A percentile compares a stretch with the other conserved stretches of the same genome.
phyloP scores from a whole-genome alignment of 345 rosid genomes.

The Euclidium syriacum region DNA sequence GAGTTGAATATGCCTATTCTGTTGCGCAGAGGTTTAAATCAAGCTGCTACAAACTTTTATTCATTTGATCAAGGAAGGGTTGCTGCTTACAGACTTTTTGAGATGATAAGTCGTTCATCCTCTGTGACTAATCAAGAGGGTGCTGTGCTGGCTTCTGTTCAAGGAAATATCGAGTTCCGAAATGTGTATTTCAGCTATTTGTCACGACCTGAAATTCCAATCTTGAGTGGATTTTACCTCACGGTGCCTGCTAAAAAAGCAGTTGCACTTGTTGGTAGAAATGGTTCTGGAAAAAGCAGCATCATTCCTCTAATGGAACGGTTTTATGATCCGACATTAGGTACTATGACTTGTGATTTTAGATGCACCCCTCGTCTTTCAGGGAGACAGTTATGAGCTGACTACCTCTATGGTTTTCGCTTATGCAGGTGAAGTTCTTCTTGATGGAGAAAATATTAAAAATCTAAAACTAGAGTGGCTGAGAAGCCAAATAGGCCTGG shows the following conservation, averaged over 20 bases:
- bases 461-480: conserved; percentile 87
- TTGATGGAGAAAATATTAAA: conserved; percentile 95
- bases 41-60: conserved; percentile 98
- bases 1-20: conserved; percentile 17
- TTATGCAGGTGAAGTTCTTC: conserved; percentile 93
- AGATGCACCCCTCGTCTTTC: conserved; percentile 2
- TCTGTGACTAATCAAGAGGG: conserved; percentile 79
- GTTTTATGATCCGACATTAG: conserved; percentile 98
- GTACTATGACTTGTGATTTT: conserved; percentile 36
- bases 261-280: conserved; percentile 98
- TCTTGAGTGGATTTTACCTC: conserved; percentile 96
- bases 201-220: conserved; percentile 97
- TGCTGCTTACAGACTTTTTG: conserved; percentile 97
- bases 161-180: conserved; percentile 96
- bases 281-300: conserved; percentile 99
- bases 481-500: conserved; percentile 94
- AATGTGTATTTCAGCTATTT: conserved; percentile 98
- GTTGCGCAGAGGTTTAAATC: conserved; percentile 79
- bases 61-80: conserved; percentile 99
- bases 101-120: conserved; percentile 96
- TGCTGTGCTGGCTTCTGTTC: conserved; percentile 43
- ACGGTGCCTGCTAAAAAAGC: conserved; percentile 96
- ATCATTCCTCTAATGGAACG: conserved; percentile 99
- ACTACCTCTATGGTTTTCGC: conserved; percentile 9
- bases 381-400: conserved; percentile 27